Conservation (phyloP, 805 yeast genomes). For the Barnettozyma vustinii region DNA sequence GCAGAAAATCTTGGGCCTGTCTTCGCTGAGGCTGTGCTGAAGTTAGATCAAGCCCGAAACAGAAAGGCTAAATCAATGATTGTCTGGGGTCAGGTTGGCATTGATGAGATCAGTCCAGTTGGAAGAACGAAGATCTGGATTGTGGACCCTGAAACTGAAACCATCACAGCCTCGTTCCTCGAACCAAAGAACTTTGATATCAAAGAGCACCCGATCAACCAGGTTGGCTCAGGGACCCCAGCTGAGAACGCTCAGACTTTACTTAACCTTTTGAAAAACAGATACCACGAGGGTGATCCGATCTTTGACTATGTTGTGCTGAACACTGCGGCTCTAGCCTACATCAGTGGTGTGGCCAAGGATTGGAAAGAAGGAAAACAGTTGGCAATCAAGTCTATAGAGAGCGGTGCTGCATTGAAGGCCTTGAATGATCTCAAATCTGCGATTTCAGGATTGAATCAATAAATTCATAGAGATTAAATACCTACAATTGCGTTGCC, state of each 20-base stretch:
- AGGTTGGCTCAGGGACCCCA: constrained; percentile 84
- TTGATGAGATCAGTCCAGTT: constrained; percentile 91
- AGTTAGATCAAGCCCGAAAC: constrained; percentile 46
- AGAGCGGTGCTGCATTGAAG: constrained; percentile 57
- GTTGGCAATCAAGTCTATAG: constrained; percentile 64
- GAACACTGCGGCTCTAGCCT: constrained; percentile 85
- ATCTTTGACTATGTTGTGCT: constrained; percentile 84
- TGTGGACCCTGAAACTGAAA: constrained; percentile 39
- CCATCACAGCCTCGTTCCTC: constrained; percentile 39
- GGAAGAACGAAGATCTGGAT: constrained; percentile 83
- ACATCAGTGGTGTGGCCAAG: constrained; percentile 60
- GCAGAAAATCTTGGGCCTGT: constrained; percentile 72
- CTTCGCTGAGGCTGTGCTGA: constrained; percentile 75
- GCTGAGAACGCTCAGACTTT: constrained; percentile 69
- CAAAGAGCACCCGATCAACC: constrained; percentile 58
- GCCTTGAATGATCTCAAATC: constrained; percentile 54
- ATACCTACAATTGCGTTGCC: no score
- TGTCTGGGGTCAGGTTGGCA: constrained; percentile 88
- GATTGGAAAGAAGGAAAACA: constrained; percentile 76
- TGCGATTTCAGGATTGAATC: constrained; percentile 15
- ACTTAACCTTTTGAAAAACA: constrained; percentile 36
- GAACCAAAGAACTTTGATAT: constrained; percentile 80
- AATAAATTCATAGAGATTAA: not conserved
- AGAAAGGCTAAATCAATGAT: constrained; percentile 59
- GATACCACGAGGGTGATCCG: constrained; percentile 49